A percentile compares a stretch with the other conserved stretches of the same genome.
Evolutionary conservation across 257 asterid species (phyloP).

Genomic region (Solanum infundibuliforme): DNA sequence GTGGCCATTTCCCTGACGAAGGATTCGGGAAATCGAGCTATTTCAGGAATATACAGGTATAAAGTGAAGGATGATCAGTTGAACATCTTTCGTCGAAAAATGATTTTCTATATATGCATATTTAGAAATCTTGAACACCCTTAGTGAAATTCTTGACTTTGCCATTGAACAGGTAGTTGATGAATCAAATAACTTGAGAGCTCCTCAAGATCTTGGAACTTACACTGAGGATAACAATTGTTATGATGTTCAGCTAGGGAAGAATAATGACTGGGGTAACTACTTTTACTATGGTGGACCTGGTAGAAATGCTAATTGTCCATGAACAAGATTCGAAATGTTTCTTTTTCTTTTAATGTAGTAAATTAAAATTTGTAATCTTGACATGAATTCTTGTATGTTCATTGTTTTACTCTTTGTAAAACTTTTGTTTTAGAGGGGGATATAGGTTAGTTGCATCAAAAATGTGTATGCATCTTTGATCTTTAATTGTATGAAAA

Average conservation of each 20-base stretch:
- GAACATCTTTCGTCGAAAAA: background rate
- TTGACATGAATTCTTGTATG: background rate
- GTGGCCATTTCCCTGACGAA: conserved; percentile 77
- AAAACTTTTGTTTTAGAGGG: background rate
- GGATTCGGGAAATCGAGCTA: conserved; percentile 75
- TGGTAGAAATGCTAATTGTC: conserved; percentile 62
- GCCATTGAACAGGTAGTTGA: conserved; percentile 39
- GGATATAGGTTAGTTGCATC: background rate
- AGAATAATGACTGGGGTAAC: conserved; percentile 52
- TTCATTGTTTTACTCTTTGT: background rate
- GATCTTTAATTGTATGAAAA: background rate
- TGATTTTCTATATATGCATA: background rate
- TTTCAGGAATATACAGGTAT: conserved; percentile 46
- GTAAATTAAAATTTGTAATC: background rate
- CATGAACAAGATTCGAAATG: conserved; percentile 8
- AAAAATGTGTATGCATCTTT: background rate
- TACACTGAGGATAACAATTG: conserved; percentile 62
- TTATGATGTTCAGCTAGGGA: conserved; percentile 50
- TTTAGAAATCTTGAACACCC: background rate
- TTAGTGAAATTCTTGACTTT: background rate
- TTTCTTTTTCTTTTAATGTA: background rate
- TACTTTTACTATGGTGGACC: conserved; percentile 86
- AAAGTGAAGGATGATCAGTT: background rate
- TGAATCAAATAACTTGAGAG: conserved; percentile 52
- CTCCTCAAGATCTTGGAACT: conserved; percentile 37